These are phyloP conservation scores for Penicillium occitanis DNA, from an alignment of 2,329 filamentous ascomycete species.

Conservation along the genomic window DNA sequence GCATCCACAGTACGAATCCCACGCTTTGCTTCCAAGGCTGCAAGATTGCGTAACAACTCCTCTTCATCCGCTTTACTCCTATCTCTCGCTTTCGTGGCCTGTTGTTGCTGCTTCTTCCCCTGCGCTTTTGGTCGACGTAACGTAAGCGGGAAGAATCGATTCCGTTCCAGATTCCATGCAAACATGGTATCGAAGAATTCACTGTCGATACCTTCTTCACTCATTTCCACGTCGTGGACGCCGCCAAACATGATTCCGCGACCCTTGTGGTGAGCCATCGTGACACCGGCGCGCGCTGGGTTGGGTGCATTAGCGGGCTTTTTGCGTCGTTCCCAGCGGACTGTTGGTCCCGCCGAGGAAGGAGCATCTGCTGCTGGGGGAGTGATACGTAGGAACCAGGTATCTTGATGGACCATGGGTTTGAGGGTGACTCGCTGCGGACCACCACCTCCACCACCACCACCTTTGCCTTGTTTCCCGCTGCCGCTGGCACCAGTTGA, in stretches of 20 bases:
- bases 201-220: conserved; percentile 91
- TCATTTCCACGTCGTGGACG: conserved; percentile 88
- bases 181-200: conserved; percentile 94
- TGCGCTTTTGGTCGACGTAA: conserved; percentile 71
- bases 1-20: conserved; percentile 57
- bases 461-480: conserved; percentile 51
- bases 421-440: conserved; percentile 70
- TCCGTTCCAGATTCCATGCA: conserved; percentile 93
- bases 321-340: conserved; percentile 92
- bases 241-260: conserved; percentile 91
- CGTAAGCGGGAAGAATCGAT: conserved; percentile 83
- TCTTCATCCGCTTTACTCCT: conserved; percentile 88
- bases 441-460: conserved; percentile 46
- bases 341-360: conserved; percentile 64
- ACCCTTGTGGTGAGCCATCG: conserved; percentile 92
- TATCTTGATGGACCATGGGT: conserved; percentile 90
- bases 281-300: conserved; percentile 80
- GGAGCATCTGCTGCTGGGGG: conserved; percentile 68
- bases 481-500: conserved; percentile 57
- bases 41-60: conserved; percentile 81
- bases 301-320: conserved; percentile 84
- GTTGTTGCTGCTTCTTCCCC: conserved; percentile 58
- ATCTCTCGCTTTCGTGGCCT: conserved; percentile 55
- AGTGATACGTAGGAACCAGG: conserved; percentile 83
- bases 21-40: conserved; percentile 75